Percentiles rank a stretch among this genome's conserved stretches.
Conservation (phyloP, 768 basidiomycete genomes). For the Pleurotus tuber-regium region DNA sequence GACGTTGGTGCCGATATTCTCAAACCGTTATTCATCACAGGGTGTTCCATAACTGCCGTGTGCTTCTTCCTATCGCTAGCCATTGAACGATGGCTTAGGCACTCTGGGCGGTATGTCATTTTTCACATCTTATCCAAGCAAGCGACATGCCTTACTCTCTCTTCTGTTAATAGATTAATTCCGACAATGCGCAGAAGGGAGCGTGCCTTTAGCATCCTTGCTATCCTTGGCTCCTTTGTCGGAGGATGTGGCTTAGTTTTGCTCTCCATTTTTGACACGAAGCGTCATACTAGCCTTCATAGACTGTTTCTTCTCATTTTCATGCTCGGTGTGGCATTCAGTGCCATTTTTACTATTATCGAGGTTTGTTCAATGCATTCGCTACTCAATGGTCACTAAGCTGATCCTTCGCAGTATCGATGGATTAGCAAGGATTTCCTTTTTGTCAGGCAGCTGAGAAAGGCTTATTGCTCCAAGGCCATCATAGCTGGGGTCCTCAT, state of each 20-base stretch:
- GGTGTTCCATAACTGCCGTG: constrained; percentile 60
- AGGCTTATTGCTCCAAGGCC: constrained; percentile 61
- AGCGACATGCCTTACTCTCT: neutral
- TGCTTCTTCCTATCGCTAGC: constrained; percentile 59
- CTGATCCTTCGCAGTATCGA: constrained; percentile 41
- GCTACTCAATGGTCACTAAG: neutral
- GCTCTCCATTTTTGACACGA: constrained; percentile 71
- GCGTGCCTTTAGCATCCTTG: constrained; percentile 49
- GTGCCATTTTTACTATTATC: constrained; percentile 69
- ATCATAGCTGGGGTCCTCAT: constrained; percentile 59
- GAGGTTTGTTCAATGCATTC: constrained; percentile 46
- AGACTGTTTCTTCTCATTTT: constrained; percentile 67
- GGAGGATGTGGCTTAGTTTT: constrained; percentile 66
- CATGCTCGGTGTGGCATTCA: constrained; percentile 67
- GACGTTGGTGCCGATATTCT: constrained; percentile 72
- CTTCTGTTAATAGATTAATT: constrained; percentile 44
- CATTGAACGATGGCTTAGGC: constrained; percentile 62
- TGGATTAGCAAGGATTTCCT: constrained; percentile 62
- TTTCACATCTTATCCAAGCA: neutral
- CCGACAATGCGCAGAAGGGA: constrained; percentile 59
- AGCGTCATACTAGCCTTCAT: constrained; percentile 49
- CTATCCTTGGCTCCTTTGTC: constrained; percentile 58
- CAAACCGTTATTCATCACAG: constrained; percentile 73
- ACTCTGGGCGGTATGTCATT: constrained; percentile 54
- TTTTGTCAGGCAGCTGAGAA: constrained; percentile 40